Conservation (phyloP, 2,329 filamentous ascomycete genomes). For the Paecilomyces niveus region DNA sequence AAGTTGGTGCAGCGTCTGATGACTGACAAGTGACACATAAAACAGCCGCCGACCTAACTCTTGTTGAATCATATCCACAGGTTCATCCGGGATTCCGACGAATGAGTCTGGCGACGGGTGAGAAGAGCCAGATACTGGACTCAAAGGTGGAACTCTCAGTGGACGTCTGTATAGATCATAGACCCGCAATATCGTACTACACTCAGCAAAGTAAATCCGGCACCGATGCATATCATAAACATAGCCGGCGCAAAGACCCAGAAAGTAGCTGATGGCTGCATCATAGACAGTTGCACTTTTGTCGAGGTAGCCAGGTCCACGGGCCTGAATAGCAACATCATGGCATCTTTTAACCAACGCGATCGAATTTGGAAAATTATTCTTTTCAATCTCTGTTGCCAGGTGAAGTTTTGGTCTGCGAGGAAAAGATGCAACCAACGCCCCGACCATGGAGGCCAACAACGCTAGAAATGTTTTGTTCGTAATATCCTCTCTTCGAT, state of each 20-base stretch:
- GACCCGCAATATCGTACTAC: slow-evolving; percentile 34
- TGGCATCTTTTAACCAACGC: slow-evolving; percentile 37
- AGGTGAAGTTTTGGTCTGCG: slow-evolving; percentile 36
- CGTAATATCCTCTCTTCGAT: slow-evolving; percentile 34
- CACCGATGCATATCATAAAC: slow-evolving; percentile 31
- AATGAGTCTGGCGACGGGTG: slow-evolving; percentile 15
- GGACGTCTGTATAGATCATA: slow-evolving; percentile 29
- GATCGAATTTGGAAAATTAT: slow-evolving; percentile 36
- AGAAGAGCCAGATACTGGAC: slow-evolving; percentile 14
- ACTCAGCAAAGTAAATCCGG: slow-evolving; percentile 38
- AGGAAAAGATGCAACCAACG: slow-evolving; percentile 39
- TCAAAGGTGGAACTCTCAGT: slow-evolving; percentile 7
- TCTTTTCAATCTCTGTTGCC: slow-evolving; percentile 28
- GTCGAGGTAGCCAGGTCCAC: slow-evolving; percentile 38
- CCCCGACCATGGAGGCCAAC: slow-evolving; percentile 39
- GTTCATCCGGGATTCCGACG: slow-evolving; percentile 9
- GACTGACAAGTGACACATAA: slow-evolving; percentile 72
- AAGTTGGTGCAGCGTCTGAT: slow-evolving; percentile 71
- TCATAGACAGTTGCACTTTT: slow-evolving; percentile 37
- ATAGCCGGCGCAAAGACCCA: slow-evolving; percentile 35
- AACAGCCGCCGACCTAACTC: slow-evolving; percentile 58
- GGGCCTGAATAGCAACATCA: slow-evolving; percentile 36
- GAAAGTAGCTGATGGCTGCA: slow-evolving; percentile 38
- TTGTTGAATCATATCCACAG: slow-evolving; percentile 32
- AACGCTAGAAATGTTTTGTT: slow-evolving; percentile 38